Percentiles rank a stretch among this genome's conserved stretches.
Evolutionary conservation across 2,329 filamentous ascomycete genomes (phyloP).

Genomic region (Phialocephala sp.): DNA sequence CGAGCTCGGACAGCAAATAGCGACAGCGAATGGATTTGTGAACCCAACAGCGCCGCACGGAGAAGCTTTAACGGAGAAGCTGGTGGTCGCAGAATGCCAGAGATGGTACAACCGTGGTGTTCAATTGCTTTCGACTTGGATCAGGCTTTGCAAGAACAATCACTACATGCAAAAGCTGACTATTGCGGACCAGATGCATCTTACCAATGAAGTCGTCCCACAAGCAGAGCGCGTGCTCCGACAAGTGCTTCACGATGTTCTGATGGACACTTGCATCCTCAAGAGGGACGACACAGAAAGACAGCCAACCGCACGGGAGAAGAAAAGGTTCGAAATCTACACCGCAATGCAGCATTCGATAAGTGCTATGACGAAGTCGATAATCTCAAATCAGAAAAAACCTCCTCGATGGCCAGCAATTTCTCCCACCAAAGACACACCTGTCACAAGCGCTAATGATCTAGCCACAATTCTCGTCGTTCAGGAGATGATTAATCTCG

Average conservation of each 20-base stretch:
- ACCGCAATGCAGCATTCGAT: conserved; percentile 21
- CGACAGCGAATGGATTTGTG: not conserved
- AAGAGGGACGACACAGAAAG: conserved; percentile 7
- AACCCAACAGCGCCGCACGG: conserved; percentile 7
- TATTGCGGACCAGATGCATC: not conserved
- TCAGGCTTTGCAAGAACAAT: not conserved
- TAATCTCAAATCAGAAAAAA: conserved; percentile 9
- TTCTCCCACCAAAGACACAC: not conserved
- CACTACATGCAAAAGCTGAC: not conserved
- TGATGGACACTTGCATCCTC: conserved; percentile 8
- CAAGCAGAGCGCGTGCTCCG: conserved; percentile 3
- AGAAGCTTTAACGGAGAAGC: conserved; percentile 14
- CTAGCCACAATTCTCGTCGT: conserved; percentile 19
- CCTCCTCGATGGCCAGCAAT: conserved; percentile 15
- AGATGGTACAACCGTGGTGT: conserved; percentile 19
- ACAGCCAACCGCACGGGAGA: not conserved
- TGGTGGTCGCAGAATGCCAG: conserved; percentile 12
- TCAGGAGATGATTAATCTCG: conserved; percentile 25
- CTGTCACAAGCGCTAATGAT: conserved; percentile 16
- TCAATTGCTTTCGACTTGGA: not conserved
- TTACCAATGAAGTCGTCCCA: not conserved
- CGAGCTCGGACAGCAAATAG: not conserved
- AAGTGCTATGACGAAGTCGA: not conserved
- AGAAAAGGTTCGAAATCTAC: conserved; percentile 25
- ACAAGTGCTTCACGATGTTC: conserved; percentile 15